These are phyloP conservation scores for Arthrinium phaeospermum DNA, from an alignment of 2,329 filamentous ascomycete genomes.

Conservation along the genomic window DNA sequence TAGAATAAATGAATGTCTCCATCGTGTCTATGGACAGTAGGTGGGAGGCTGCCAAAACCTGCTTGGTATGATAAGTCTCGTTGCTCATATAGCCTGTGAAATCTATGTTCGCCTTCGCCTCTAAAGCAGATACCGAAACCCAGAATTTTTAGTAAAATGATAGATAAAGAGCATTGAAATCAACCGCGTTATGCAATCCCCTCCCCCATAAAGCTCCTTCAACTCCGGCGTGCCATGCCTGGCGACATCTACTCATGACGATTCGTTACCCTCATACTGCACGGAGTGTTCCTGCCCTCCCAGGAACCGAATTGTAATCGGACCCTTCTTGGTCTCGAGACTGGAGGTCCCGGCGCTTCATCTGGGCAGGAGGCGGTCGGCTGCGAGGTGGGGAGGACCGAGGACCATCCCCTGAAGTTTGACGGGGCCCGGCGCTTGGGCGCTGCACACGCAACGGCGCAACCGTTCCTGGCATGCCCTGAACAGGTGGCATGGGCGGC, in stretches of 20 bases:
- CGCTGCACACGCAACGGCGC: slow-evolving; percentile 11
- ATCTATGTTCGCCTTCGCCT: slow-evolving; percentile 4
- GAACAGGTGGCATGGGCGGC: slow-evolving; percentile 36
- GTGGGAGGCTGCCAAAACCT: not conserved
- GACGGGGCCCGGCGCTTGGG: not conserved
- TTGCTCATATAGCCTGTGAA: slow-evolving; percentile 1
- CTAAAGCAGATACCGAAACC: not conserved
- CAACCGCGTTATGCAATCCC: not conserved
- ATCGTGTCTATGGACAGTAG: not conserved
- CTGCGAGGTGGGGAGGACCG: slow-evolving; percentile 5
- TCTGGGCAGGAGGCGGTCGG: slow-evolving; percentile 14
- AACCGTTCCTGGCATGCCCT: not conserved
- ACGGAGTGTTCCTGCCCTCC: slow-evolving; percentile 38
- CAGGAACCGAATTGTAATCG: slow-evolving; percentile 37
- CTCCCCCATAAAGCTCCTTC: not conserved
- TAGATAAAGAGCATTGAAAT: not conserved
- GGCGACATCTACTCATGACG: not conserved
- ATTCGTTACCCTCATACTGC: slow-evolving; percentile 33
- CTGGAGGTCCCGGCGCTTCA: slow-evolving; percentile 22
- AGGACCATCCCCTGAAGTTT: slow-evolving; percentile 15
- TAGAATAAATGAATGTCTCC: not conserved
- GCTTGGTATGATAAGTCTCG: slow-evolving; percentile 11
- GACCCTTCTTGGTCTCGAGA: slow-evolving; percentile 30
- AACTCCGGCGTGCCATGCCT: not conserved
- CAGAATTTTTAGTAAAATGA: not conserved